Evolutionary conservation across 805 yeast genomes (phyloP), one percentile per base, ranked within the genome.

Genomic region (Yarrowia sp.): DNA sequence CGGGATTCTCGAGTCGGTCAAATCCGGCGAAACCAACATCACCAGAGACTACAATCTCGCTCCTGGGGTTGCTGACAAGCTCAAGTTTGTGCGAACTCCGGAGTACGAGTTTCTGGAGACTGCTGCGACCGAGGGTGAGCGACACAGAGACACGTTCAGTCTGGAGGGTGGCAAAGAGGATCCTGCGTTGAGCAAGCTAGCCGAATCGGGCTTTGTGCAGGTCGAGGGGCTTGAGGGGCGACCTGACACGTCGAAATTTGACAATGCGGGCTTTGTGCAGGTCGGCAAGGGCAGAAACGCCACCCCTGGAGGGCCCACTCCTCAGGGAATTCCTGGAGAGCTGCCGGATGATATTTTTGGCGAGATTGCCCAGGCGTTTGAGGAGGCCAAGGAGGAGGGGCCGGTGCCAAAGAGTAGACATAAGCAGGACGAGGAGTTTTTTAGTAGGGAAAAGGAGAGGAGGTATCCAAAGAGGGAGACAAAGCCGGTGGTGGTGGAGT

Each of bases 41-140:
- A n/a, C 55, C 14, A 19, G 46, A 38, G 67, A 63, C 56, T 63
- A 63, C 48, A 63, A 63, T 22, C 56, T 63, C 12, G 67, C 67
- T 38, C 36, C 46, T 5, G 67, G 67, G 15, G 67, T 63, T 46
- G 55, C 56, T 15, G 56, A 48, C 10, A 63, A 63, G 40, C 56
- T 63, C n/a, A 49, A 48, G 55, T 63, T 40, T 8, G 26, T 63
- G 5, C 2, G 19, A 2, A 15, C 22, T 1, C 67, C 67, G 0
- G 48, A 48, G 22, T 63, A 40, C 48, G 67, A 48, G 46, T 63
- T 48, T 40, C 40, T 63, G 67, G 67, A 63, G 26, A 38, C 38
- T 5, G 43, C 45, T 3, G 67, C 56, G 3, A 48, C 56, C 10
- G 56, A 63, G 11, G 48, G 40, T 9, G 48, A 48, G 40, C 56